A percentile compares a stretch with the other conserved stretches of the same genome.
Evolutionary conservation across 2,329 filamentous ascomycete genomes (phyloP).

Genomic region (Tolypocladium capitatum): DNA sequence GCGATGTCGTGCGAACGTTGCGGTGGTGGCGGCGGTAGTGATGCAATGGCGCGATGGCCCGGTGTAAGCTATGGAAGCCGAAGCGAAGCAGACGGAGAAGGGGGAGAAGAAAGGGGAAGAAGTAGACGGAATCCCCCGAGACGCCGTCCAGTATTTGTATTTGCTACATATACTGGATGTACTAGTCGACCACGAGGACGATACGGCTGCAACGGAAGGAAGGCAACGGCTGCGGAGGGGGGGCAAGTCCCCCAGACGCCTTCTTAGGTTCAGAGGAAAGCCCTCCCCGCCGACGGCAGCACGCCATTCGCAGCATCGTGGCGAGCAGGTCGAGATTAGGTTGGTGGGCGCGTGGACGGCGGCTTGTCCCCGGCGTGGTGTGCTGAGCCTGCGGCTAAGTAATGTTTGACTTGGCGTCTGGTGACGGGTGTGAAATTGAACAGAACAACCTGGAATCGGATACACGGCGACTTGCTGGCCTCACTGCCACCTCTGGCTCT

Average conservation of each 20-base stretch:
- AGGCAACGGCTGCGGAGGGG: constrained; percentile 1
- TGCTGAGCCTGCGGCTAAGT: background rate
- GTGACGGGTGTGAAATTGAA: no score
- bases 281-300: background rate
- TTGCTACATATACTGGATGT: background rate
- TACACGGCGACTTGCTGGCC: no score
- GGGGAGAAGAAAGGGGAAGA: background rate
- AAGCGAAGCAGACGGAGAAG: background rate
- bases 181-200: background rate
- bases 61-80: background rate
- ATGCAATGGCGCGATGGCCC: background rate
- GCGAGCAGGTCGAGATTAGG: constrained; percentile 16
- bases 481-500: background rate
- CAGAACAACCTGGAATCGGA: no score
- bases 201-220: background rate
- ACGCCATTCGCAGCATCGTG: background rate
- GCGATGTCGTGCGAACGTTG: no score
- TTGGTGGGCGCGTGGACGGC: constrained; percentile 3
- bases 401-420: background rate
- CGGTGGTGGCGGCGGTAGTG: no score
- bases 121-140: background rate
- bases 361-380: background rate
- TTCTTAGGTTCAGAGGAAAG: background rate
- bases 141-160: background rate
- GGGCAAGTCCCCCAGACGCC: background rate